Evolutionary conservation across 2,329 filamentous ascomycete species (phyloP), one percentile per base, ranked within the genome.

Genomic region (Neonectria punicea): DNA sequence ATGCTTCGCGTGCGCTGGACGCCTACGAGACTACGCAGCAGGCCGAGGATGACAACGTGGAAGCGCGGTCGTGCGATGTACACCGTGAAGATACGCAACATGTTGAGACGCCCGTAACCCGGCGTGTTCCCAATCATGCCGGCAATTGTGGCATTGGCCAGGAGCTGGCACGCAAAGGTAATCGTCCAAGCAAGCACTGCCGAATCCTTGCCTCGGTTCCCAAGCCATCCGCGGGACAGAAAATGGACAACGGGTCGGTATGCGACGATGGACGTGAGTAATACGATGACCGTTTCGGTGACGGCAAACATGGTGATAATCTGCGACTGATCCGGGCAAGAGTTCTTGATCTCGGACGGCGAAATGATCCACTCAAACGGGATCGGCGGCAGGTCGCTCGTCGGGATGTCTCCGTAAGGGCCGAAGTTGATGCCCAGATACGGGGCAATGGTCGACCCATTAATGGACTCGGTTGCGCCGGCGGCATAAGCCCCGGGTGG

Each of bases 281-380:
- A 8, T 0, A 56, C 58, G 16, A 73, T 69, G n/a, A 72, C 36
- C 2, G 53, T 67, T 13, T 74, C 72, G 0, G 71, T 61, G 8
- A 73, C 58, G 11, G 60, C 71, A 28, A 74, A 74, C 49, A 60
- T 65, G 9, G 63, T 65, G 9, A 73, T 22, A 11, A 72, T 67
- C 3, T 55, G 60, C 4, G 56, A 53, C 0, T 60, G 61, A 5
- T 61, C 53, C 8, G 69, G 70, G 22, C 71, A 73, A 4, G 68
- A 54, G 3, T 49, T 16, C 18, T 47, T 18, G 61, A 70, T 13
- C 10, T 57, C 36, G 3, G 57, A 59, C 5, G 69, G 68, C 10
- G 69, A 71, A 11, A 73, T 49, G 4, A 73, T 72, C 70, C 69
- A 73, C 60, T 73, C 71, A 6, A 70, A 68, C 1, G 70, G 71